Evolutionary conservation across 179 eudicot species (phyloP).

Genomic region (Silene vulgaris): DNA sequence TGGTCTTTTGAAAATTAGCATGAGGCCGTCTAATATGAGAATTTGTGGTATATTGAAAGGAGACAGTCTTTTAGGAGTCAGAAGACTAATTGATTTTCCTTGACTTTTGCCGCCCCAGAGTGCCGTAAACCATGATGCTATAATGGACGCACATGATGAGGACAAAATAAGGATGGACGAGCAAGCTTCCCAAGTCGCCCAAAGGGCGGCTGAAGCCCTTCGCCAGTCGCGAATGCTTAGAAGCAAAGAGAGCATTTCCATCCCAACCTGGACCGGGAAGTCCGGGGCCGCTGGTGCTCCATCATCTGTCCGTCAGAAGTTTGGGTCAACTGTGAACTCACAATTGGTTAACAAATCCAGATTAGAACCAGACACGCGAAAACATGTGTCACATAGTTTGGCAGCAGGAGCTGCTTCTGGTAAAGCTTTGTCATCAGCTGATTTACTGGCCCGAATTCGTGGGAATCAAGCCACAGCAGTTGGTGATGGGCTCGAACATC

Average conservation of each 20-base stretch:
- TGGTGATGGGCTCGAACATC: conserved; percentile 81
- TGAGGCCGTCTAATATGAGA: not conserved
- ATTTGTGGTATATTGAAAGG: too few species aligned
- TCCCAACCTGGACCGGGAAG: conserved; percentile 95
- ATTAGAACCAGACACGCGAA: conserved; percentile 29
- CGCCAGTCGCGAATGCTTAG: conserved; percentile 81
- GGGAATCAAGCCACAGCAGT: conserved; percentile 66
- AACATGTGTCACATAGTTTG: conserved; percentile 35
- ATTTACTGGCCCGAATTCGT: conserved; percentile 63
- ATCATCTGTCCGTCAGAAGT: conserved; percentile 58
- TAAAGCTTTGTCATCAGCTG: conserved; percentile 77
- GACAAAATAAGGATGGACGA: conserved; percentile 75
- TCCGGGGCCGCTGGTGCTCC: conserved; percentile 97
- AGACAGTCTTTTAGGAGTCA: too few species aligned
- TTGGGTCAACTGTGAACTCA: conserved; percentile 75
- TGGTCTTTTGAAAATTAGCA: not conserved
- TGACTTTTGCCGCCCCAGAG: conserved; percentile 45
- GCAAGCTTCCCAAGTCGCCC: conserved; percentile 89
- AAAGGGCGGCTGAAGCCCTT: conserved; percentile 92
- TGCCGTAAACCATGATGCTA: conserved; percentile 91
- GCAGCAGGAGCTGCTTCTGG: conserved; percentile 83
- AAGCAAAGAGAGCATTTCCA: conserved; percentile 63
- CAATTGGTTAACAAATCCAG: conserved; percentile 41
- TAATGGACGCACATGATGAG: conserved; percentile 80
- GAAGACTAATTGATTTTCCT: not conserved